phyloP scores from a whole-genome alignment of 768 basidiomycete species.

The Thelephora ganbajun region DNA sequence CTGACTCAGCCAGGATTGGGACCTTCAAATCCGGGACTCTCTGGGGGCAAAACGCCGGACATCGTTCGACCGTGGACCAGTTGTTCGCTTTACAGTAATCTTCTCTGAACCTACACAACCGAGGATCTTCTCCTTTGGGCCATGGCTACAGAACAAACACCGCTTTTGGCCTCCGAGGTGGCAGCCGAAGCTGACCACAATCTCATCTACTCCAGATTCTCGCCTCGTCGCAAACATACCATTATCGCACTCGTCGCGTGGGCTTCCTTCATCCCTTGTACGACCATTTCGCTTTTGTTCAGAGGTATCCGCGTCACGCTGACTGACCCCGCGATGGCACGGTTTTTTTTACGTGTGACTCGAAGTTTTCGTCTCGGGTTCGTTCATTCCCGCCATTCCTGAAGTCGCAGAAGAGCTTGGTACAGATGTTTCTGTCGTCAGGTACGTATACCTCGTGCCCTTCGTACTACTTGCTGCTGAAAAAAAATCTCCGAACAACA shows the following conservation, averaged over 20 bases:
- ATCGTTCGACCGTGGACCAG: neutral
- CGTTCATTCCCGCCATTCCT: constrained; percentile 65
- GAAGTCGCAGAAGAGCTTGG: constrained; percentile 54
- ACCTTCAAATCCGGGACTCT: neutral
- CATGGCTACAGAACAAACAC: constrained; percentile 1
- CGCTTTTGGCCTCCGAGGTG: neutral
- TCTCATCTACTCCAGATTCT: constrained; percentile 48
- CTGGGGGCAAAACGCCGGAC: neutral
- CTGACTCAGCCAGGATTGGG: too few species aligned
- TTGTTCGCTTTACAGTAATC: neutral
- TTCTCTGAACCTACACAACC: neutral
- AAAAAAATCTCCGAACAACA: constrained; percentile 8
- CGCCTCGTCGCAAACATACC: constrained; percentile 28
- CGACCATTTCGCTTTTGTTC: constrained; percentile 10
- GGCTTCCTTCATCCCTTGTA: constrained; percentile 52
- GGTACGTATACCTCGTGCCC: constrained; percentile 20
- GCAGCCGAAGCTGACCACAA: constrained; percentile 11
- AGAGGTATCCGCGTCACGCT: too few species aligned
- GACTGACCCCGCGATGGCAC: too few species aligned
- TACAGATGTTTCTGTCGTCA: constrained; percentile 42
- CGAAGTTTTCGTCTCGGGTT: constrained; percentile 61
- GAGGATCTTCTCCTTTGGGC: neutral
- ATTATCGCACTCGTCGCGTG: constrained; percentile 47
- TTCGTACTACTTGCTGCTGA: neutral
- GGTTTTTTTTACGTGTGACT: too few species aligned